Evolutionary conservation across 139 green algal genomes (phyloP).

Genomic region (Tetraselmis chui): DNA sequence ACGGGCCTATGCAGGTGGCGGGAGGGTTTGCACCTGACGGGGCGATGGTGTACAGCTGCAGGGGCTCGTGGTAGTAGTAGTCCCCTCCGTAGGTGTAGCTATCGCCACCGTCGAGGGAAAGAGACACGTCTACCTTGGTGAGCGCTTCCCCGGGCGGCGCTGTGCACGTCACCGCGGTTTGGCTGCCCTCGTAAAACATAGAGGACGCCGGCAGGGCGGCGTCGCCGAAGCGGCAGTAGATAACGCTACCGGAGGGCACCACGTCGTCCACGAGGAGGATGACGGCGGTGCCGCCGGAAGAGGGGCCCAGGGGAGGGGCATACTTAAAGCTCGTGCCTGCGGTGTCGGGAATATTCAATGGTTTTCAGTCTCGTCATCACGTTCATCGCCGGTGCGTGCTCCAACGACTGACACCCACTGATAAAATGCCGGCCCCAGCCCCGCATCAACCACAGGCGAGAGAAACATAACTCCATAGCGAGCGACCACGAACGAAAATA

Average conservation of each 20-base stretch:
- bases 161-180: conserved; percentile 1
- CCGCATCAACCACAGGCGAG: no score
- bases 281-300: background rate
- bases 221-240: conserved; percentile 6
- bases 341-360: no score
- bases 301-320: background rate
- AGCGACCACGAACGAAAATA: no score
- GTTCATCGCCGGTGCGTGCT: no score
- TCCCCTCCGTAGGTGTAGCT: background rate
- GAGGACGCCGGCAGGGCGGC: background rate
- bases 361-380: no score
- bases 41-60: background rate
- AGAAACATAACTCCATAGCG: no score
- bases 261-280: background rate
- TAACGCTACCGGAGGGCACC: background rate
- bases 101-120: background rate
- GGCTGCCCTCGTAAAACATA: background rate
- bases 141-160: background rate
- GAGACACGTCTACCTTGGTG: background rate
- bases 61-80: background rate
- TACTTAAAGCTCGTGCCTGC: background rate
- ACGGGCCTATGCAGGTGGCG: no score
- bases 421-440: no score
- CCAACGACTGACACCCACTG: no score
- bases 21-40: background rate